Conservation (phyloP, 2,329 filamentous ascomycete species). For the Aspergillus candidus region DNA sequence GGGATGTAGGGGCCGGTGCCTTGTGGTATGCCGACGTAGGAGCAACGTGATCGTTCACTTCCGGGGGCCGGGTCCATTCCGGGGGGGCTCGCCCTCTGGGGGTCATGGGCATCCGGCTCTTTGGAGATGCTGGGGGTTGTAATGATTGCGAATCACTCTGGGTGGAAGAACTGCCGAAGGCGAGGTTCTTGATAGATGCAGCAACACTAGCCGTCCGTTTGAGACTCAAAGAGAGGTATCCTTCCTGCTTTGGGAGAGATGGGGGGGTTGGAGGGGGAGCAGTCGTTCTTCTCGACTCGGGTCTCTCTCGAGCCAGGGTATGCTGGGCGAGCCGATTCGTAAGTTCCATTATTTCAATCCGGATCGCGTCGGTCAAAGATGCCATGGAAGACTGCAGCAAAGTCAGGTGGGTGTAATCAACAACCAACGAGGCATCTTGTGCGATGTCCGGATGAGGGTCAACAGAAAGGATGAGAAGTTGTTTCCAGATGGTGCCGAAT, state of each 20-base stretch:
- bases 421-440: slow-evolving; percentile 72
- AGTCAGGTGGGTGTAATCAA: slow-evolving; percentile 76
- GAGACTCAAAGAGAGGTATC: slow-evolving; percentile 56
- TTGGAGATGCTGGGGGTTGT: slow-evolving; percentile 24
- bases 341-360: slow-evolving; percentile 56
- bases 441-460: slow-evolving; percentile 94
- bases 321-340: slow-evolving; percentile 31
- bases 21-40: slow-evolving; percentile 66
- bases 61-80: slow-evolving; percentile 61
- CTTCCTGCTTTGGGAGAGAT: slow-evolving; percentile 50
- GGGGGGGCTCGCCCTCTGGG: slow-evolving; percentile 48
- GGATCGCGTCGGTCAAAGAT: slow-evolving; percentile 60
- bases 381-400: slow-evolving; percentile 73
- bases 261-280: slow-evolving; percentile 43
- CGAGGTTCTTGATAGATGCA: slow-evolving; percentile 57
- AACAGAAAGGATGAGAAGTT: slow-evolving; percentile 80
- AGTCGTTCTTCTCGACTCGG: slow-evolving; percentile 31
- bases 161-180: slow-evolving; percentile 42
- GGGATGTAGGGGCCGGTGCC: slow-evolving; percentile 72
- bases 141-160: slow-evolving; percentile 26
- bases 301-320: slow-evolving; percentile 33
- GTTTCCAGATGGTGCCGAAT: slow-evolving; percentile 91
- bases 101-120: slow-evolving; percentile 35
- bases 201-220: slow-evolving; percentile 60
- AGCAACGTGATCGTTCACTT: slow-evolving; percentile 64